Evolutionary conservation across 2,329 filamentous ascomycete genomes (phyloP), one percentile per base, ranked within the genome.

Genomic region (Aspergillus candidus): DNA sequence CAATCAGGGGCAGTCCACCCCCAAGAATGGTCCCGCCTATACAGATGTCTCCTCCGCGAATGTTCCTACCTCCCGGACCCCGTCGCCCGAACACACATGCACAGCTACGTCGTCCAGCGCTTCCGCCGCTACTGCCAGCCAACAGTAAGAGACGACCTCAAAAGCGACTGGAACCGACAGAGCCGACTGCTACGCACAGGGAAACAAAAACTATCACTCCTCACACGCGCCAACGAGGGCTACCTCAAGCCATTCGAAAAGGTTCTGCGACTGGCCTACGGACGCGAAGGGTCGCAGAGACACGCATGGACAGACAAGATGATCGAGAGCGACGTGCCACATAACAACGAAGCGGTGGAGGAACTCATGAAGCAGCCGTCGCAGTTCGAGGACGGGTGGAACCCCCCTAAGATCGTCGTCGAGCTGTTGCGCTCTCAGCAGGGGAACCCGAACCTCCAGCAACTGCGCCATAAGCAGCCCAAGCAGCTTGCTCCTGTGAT

Each of bases 41-140:
- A 79, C 50, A 76, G 80, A 38, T 69, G 73, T 17, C 69, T 80
- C 8, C 72, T 83, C 32, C 75, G 80, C 47, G 75, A 82, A 65
- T 72, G 71, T 49, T 72, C 74, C 43, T 83, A 83, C 54, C 73
- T 83, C 32, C 79, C 80, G 22, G 79, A 83, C 55, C 69, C 74
- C 1, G 62, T 70, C 46, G 76, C 78, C 32, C 72, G 74, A 50
- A 42, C 52, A 29, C 77, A 75, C 62, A 68, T 78, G 59, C 68
- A 67, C 46, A 55, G 67, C 40, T 68, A 79, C 59, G 63, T 77
- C 35, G 49, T 74, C 30, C 50, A 56, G 31, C 68, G 74, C 49
- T 82, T 77, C 61, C 70, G 71, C 40, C 63, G 48, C n/a, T 49
- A 70, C 27, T 27, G 27, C 37, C 67, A 71, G 46, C 36, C 49